Conservation (phyloP, 176 grass and related monocot genomes). For the Alloteropsis semialata region DNA sequence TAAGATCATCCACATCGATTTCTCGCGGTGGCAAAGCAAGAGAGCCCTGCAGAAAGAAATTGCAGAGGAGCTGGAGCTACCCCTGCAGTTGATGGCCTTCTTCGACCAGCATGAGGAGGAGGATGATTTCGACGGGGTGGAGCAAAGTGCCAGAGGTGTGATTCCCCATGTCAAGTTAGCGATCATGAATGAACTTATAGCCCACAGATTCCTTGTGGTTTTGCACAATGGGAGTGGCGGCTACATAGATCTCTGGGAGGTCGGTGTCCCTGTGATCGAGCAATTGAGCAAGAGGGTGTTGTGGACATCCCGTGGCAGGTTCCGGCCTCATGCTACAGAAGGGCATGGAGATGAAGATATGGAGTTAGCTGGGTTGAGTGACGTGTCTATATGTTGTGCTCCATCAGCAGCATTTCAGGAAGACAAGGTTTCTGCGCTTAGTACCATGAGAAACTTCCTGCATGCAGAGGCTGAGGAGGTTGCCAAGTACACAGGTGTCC, state of each 20-base stretch:
- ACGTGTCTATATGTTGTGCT: no score
- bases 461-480: background rate
- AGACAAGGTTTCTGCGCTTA: no score
- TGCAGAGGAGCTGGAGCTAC: background rate
- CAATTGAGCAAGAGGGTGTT: background rate
- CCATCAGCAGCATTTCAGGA: no score
- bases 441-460: no score
- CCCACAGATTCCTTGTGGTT: background rate
- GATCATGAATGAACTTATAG: background rate
- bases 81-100: background rate
- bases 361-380: background rate
- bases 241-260: background rate
- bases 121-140: background rate
- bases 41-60: background rate
- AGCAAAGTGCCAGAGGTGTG: background rate
- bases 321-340: fast-evolving
- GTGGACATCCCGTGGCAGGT: background rate
- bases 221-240: background rate
- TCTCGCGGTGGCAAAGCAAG: background rate
- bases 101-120: background rate
- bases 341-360: no score
- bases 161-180: background rate
- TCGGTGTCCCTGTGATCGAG: background rate
- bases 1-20: background rate
- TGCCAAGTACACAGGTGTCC: background rate